A percentile compares a stretch with the other conserved stretches of the same genome.
These are phyloP conservation scores for Solanum pennellii DNA, from an alignment of 257 asterid genomes.

Conservation along the genomic window DNA sequence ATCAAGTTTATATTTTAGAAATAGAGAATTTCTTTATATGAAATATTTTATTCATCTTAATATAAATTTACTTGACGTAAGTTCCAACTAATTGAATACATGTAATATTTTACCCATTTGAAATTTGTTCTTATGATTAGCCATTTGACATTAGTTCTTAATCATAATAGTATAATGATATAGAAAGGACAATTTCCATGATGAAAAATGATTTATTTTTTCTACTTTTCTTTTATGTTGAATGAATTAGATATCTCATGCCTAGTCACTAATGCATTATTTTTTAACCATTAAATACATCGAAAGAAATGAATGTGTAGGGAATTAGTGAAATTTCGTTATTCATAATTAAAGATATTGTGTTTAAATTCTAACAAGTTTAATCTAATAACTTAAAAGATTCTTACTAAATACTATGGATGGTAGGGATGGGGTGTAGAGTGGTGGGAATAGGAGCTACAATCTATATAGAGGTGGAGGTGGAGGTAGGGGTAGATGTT, in stretches of 20 bases:
- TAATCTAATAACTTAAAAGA: too few relatives aligned
- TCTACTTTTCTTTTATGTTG: too few relatives aligned
- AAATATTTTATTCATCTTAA: too few relatives aligned
- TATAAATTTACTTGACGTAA: too few relatives aligned
- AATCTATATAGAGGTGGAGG: not conserved
- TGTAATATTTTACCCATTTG: not conserved
- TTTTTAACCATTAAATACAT: not conserved
- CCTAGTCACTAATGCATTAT: not conserved
- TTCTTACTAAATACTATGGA: not conserved
- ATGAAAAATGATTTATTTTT: not conserved
- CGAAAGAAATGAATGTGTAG: too few relatives aligned
- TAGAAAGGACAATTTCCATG: not conserved
- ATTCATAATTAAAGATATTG: too few relatives aligned
- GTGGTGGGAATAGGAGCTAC: not conserved
- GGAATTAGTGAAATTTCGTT: too few relatives aligned
- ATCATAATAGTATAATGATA: not conserved
- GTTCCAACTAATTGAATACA: too few relatives aligned
- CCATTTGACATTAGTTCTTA: not conserved
- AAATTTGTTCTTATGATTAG: not conserved
- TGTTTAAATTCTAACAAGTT: too few relatives aligned
- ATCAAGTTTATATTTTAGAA: not conserved
- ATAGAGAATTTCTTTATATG: too few relatives aligned
- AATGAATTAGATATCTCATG: not conserved
- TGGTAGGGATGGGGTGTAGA: not conserved
- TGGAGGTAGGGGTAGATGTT: not conserved